Base-by-base conservation (phyloP, 148 eudicot species). In the Amaranthus cruentus region DNA sequence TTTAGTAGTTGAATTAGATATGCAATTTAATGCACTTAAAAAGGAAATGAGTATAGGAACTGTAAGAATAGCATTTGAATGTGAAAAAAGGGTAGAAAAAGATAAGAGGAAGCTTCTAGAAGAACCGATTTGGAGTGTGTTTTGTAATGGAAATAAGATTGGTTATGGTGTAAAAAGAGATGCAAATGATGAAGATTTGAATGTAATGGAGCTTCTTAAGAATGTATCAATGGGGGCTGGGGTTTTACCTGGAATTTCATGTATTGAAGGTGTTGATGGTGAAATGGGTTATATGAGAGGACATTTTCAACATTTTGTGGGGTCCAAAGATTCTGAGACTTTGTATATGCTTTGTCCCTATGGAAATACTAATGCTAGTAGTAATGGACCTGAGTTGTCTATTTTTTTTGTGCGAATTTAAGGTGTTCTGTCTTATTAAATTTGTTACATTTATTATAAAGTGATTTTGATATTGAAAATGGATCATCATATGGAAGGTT, bases 181-280 rank as follows among this genome's bases (percentile, higher is more conserved):
- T 21, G 87, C 90, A 0, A 80, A 73, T 2, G 91, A 85, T 38
- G 96, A 86, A 50, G 97, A 92, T 70, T 73, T 90, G 80, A 79
- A 82, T 8, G 81, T 90, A 0, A 92, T 92, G 91, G 93, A 92
- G 73, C 70, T 90, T 7, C 80, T 92, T 0, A 85, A 75, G 84
- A 82, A 89, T 1, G 81, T 82, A 55, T 84, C 96, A 0, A 92
- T 87, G 90, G 97, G 97, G 1, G 93, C 90, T 0, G 97, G 97
- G 3, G 96, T 88, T 3, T 51, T 92, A 60, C 96, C 96, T 5
- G 85, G 83, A 3, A 84, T 71, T 7, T 60, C 79, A 4, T 88
- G 80, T 9, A 64, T 43, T 12, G 96, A 89, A 9, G 91, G 94
- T 5, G 70, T 85, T 0, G 92, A 91, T 7, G 83, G 84, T 0